Percentiles rank a stretch among this genome's conserved stretches.
These are phyloP conservation scores for Pseudogymnoascus sp. DNA, from an alignment of 2,329 filamentous ascomycete genomes.

Conservation along the genomic window DNA sequence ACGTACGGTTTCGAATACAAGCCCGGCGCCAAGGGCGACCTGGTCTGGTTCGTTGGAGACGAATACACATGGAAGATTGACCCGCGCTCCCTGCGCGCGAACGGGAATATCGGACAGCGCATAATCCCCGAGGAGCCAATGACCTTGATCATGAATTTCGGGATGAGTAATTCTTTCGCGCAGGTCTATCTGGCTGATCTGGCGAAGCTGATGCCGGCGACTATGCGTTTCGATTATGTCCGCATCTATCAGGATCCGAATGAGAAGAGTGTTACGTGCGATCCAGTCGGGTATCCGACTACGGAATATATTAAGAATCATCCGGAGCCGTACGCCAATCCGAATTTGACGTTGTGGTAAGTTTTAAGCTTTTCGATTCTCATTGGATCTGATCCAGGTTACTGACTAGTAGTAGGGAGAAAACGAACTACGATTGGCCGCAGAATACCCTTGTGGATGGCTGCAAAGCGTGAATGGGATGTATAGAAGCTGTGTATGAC, in stretches of 20 bases:
- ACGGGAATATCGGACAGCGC: slow-evolving; percentile 60
- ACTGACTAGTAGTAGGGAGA: slow-evolving; percentile 29
- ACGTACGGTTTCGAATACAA: slow-evolving; percentile 55
- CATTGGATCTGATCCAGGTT: slow-evolving; percentile 14
- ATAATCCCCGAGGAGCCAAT: slow-evolving; percentile 59
- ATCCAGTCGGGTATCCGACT: slow-evolving; percentile 57
- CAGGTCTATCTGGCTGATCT: slow-evolving; percentile 50
- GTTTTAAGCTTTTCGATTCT: slow-evolving; percentile 19
- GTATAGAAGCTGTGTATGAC: not conserved
- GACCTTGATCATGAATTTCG: slow-evolving; percentile 59
- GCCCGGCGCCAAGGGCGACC: slow-evolving; percentile 49
- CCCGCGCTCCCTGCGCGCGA: slow-evolving; percentile 50
- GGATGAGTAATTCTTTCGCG: slow-evolving; percentile 60
- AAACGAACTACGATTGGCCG: slow-evolving; percentile 49
- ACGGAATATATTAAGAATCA: slow-evolving; percentile 58
- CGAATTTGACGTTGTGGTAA: slow-evolving; percentile 56
- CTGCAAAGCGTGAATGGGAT: slow-evolving; percentile 31
- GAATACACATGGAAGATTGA: slow-evolving; percentile 57
- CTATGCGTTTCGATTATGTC: slow-evolving; percentile 60
- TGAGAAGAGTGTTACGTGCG: slow-evolving; percentile 52
- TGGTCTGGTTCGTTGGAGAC: slow-evolving; percentile 61
- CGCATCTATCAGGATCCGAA: slow-evolving; percentile 60
- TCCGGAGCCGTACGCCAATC: slow-evolving; percentile 52
- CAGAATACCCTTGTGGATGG: slow-evolving; percentile 51
- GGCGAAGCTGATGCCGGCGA: slow-evolving; percentile 47